These are phyloP conservation scores for Lagenidium sp. DNA, from an alignment of 352 stramenopile species.

Conservation along the genomic window DNA sequence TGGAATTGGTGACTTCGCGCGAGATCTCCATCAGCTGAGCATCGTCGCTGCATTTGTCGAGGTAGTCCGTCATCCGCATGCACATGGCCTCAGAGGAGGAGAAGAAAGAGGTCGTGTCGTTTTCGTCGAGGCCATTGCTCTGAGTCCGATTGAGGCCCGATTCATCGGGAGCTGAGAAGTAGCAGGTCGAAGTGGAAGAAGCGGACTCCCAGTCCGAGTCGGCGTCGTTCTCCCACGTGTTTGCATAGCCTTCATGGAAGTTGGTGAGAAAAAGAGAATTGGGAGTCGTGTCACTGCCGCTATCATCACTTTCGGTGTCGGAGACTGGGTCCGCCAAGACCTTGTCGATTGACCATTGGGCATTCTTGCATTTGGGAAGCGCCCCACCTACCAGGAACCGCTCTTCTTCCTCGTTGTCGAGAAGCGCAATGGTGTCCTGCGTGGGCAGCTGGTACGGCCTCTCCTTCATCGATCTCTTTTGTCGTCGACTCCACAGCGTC, in stretches of 20 bases:
- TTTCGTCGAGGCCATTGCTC: no score
- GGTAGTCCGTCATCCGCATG: slow-evolving; percentile 10
- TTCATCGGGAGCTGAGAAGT: slow-evolving; percentile 18
- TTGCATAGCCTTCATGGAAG: slow-evolving; percentile 8
- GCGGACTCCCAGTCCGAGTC: slow-evolving; percentile 19
- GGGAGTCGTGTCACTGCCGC: slow-evolving; percentile 11
- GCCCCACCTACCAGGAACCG: not conserved
- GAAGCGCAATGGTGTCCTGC: slow-evolving; percentile 6
- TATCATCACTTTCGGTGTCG: slow-evolving; percentile 20
- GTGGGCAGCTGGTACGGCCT: slow-evolving; percentile 15
- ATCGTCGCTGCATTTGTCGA: slow-evolving; percentile 16
- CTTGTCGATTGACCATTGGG: no score
- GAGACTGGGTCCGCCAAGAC: slow-evolving; percentile 14
- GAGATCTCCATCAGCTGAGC: slow-evolving; percentile 14
- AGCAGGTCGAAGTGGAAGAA: no score
- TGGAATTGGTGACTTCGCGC: slow-evolving; percentile 19
- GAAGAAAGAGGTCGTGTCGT: slow-evolving; percentile 1
- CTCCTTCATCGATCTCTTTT: slow-evolving; percentile 7
- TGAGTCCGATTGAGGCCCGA: no score
- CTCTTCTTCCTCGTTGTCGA: not conserved
- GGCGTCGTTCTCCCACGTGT: slow-evolving; percentile 10
- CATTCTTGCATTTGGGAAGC: no score
- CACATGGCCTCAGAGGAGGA: slow-evolving; percentile 4
- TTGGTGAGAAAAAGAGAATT: slow-evolving; percentile 10
- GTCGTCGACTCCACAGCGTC: slow-evolving; percentile 9